These are phyloP conservation scores for Penicillium desertorum DNA, from an alignment of 495 filamentous ascomycete genomes.

Conservation along the genomic window DNA sequence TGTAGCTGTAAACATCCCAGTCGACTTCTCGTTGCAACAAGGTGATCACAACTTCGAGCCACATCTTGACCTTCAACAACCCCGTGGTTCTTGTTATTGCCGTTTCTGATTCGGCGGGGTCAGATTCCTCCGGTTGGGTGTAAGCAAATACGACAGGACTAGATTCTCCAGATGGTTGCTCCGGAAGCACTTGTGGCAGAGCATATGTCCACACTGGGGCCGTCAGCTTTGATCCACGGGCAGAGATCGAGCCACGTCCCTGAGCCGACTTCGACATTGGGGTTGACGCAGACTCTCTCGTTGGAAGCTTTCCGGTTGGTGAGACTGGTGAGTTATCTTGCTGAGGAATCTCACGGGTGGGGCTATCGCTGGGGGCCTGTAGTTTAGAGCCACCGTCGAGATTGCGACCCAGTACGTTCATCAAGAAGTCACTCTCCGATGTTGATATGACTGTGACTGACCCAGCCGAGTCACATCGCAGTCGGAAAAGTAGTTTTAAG, in stretches of 20 bases:
- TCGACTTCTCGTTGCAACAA: conserved; percentile 75
- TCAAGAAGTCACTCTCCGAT: conserved; percentile 68
- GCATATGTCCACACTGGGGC: conserved; percentile 58
- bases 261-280: conserved; percentile 30
- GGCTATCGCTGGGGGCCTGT: conserved; percentile 27
- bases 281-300: conserved; percentile 25
- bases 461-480: conserved; percentile 76
- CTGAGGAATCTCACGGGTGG: conserved; percentile 25
- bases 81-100: conserved; percentile 16
- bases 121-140: conserved; percentile 22
- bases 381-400: conserved; percentile 39
- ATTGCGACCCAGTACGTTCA: conserved; percentile 69
- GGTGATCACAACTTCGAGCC: conserved; percentile 72
- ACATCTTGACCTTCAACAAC: conserved; percentile 65
- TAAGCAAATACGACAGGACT: conserved; percentile 48
- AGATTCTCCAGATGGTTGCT: conserved; percentile 48
- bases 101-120: conserved; percentile 3
- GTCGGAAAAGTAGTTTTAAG: conserved; percentile 79
- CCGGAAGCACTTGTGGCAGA: conserved; percentile 50
- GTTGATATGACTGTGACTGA: conserved; percentile 64
- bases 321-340: conserved; percentile 27
- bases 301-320: conserved; percentile 21
- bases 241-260: conserved; percentile 34
- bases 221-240: conserved; percentile 43
- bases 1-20: conserved; percentile 94